Evolutionary conservation across 345 rosid species (phyloP).

Genomic region (Arabidopsis suecica): DNA sequence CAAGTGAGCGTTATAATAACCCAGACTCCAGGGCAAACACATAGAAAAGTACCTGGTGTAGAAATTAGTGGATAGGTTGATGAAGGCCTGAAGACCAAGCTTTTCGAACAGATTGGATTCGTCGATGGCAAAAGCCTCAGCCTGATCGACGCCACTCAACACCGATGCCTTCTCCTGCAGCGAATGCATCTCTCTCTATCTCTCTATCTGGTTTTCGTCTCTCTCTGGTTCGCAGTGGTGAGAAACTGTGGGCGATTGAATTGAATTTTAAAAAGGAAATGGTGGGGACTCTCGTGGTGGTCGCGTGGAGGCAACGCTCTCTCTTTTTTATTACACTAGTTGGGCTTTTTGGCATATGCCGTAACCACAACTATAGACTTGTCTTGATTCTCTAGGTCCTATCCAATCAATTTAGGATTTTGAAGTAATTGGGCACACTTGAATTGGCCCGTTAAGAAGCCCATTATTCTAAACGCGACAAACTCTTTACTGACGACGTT

Average conservation of each 20-base stretch:
- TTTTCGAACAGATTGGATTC: constrained; percentile 71
- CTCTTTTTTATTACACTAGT: background rate
- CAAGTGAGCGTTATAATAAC: background rate
- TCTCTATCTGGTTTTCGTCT: background rate
- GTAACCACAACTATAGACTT: background rate
- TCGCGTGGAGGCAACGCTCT: constrained; percentile 52
- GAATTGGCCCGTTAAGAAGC: constrained; percentile 34
- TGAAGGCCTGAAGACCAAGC: constrained; percentile 80
- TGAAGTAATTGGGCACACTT: too few species aligned
- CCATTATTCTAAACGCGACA: constrained; percentile 27
- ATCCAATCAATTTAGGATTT: background rate
- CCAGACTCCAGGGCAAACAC: background rate
- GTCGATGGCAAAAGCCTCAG: constrained; percentile 86
- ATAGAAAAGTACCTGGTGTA: constrained; percentile 60
- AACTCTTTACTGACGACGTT: background rate
- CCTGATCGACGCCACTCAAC: constrained; percentile 80
- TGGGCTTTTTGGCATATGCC: background rate
- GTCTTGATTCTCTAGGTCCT: background rate
- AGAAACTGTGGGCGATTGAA: constrained; percentile 38
- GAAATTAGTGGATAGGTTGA: constrained; percentile 89
- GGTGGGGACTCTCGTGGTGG: constrained; percentile 1
- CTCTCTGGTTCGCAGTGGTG: background rate
- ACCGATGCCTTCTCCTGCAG: constrained; percentile 82
- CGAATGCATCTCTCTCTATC: constrained; percentile 59
- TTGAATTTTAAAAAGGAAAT: background rate